phyloP scores from a whole-genome alignment of 805 yeast genomes.

The Candida sithepensis region DNA sequence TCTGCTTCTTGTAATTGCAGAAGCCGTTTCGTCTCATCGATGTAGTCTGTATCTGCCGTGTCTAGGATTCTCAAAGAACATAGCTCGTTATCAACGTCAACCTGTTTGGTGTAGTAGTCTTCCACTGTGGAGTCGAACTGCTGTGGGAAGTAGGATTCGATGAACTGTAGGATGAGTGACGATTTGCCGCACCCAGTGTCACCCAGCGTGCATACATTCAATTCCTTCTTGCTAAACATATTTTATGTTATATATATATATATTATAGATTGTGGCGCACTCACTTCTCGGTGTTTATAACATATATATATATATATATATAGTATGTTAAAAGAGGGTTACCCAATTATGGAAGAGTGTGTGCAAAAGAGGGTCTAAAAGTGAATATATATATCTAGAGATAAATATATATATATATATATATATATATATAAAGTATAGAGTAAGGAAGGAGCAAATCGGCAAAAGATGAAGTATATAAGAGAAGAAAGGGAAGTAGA shows the following conservation, averaged over 20 bases:
- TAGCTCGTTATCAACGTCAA: constrained; percentile 35
- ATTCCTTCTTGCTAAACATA: background rate
- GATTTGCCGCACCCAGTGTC: constrained; percentile 27
- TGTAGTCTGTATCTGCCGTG: constrained; percentile 81
- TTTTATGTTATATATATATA: too few relatives aligned
- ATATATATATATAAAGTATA: too few relatives aligned
- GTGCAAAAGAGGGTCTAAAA: background rate
- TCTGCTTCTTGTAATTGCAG: constrained; percentile 34
- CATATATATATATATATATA: too few relatives aligned
- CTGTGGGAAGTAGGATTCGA: constrained; percentile 20
- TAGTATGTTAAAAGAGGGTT: too few relatives aligned
- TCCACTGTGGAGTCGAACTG: constrained; percentile 26
- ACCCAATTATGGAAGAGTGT: too few relatives aligned
- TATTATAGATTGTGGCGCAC: too few relatives aligned
- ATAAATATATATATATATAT: too few relatives aligned
- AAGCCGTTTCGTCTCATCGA: constrained; percentile 22
- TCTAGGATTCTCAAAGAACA: constrained; percentile 56
- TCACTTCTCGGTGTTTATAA: too few relatives aligned
- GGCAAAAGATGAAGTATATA: background rate
- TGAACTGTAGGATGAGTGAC: constrained; percentile 22
- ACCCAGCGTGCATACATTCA: background rate
- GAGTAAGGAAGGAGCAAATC: background rate
- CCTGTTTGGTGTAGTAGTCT: constrained; percentile 23
- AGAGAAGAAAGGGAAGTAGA: background rate
- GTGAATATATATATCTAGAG: too few relatives aligned